Evolutionary conservation across 2,329 filamentous ascomycete genomes (phyloP), one percentile per base, ranked within the genome.

Genomic region (Cucurbitaria berberidis): DNA sequence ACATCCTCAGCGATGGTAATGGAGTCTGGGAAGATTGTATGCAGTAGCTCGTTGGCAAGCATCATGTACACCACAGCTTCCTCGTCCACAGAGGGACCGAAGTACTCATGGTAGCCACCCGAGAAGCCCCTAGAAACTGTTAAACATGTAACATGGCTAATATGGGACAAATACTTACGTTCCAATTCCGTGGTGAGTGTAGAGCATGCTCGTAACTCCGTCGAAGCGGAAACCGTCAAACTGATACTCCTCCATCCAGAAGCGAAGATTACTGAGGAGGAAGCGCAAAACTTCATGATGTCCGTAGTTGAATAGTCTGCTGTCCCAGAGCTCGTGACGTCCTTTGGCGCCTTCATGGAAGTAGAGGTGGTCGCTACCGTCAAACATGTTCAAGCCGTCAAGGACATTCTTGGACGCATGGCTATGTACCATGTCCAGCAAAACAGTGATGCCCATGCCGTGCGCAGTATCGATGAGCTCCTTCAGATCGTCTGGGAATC

Each of bases 211-310:
- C 1, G 95, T 99, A 46, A 99, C 95, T 61, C 95, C 95, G 65
- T 99, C 95, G 68, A 99, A 99, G 36, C 95, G 86, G 83, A 98
- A 99, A 21, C 95, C 95, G 71, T 99, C 95, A 71, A 99, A 98
- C 35, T 86, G 81, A 70, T 97, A 99, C 77, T 97, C 93, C 51
- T 98, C 93, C 93, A 99, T 98, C 93, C 95, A 99, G 80, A 96
- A 99, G 21, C 93, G 86, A 52, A 99, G 78, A 73, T 99, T 99
- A 75, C 93, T 97, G 22, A 99, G 81, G 40, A 99, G 80, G 78
- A 99, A 99, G n/a, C 95, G 86, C 73, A 98, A 76, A 19, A 99
- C 95, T 74, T 99, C 95, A 68, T 98, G 92, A 68, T 86, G 86
- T 26, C 93, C 93, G 72, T 98, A 99, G 80, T 99, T 99, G 83